Conservation (phyloP, 495 filamentous ascomycete species). For the Poronia punctata region DNA sequence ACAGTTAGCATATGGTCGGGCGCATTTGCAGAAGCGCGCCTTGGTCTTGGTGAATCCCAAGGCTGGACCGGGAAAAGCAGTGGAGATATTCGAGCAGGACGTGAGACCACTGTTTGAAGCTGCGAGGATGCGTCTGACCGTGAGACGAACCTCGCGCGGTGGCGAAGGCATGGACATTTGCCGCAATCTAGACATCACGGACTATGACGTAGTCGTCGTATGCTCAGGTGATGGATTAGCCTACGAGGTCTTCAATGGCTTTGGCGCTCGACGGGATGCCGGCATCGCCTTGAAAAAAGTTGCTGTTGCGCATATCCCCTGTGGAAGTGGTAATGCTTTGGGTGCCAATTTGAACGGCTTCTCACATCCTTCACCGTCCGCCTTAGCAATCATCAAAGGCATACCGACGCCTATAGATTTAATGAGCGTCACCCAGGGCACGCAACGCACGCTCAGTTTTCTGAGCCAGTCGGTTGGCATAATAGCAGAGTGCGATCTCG, state of each 20-base stretch:
- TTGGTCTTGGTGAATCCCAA: constrained; percentile 90
- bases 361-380: constrained; percentile 64
- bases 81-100: constrained; percentile 64
- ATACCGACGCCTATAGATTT: constrained; percentile 75
- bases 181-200: constrained; percentile 67
- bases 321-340: constrained; percentile 92
- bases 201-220: constrained; percentile 75
- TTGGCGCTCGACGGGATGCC: constrained; percentile 70
- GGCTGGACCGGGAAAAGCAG: constrained; percentile 74
- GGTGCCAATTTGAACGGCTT: constrained; percentile 84
- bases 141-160: constrained; percentile 61
- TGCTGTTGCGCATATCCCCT: constrained; percentile 85
- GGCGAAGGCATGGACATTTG: constrained; percentile 79
- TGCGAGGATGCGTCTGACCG: constrained; percentile 67
- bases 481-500: constrained; percentile 82
- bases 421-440: constrained; percentile 77
- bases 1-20: constrained; percentile 59
- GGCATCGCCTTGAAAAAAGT: constrained; percentile 64
- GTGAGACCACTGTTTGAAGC: constrained; percentile 80
- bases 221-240: constrained; percentile 91
- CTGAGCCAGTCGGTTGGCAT: constrained; percentile 87
- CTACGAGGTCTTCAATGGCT: constrained; percentile 91
- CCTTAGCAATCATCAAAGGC: constrained; percentile 79
- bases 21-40: constrained; percentile 62
- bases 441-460: constrained; percentile 69